These are phyloP conservation scores for Scenedesmus sp. DNA, from an alignment of 163 green algal species.

Conservation along the genomic window DNA sequence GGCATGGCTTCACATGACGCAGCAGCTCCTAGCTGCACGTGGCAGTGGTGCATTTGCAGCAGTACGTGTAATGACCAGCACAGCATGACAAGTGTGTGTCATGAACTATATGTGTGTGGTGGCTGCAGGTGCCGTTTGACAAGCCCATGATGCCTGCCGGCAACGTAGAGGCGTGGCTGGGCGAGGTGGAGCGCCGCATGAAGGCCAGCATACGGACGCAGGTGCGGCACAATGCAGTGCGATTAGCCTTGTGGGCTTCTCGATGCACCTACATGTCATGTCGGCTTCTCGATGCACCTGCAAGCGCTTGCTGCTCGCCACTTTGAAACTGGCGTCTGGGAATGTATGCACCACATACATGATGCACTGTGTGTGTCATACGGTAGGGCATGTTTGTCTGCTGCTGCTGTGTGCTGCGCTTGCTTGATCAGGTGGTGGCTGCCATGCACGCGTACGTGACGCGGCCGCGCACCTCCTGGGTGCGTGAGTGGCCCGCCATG, in stretches of 20 bases:
- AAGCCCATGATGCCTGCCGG: constrained; percentile 81
- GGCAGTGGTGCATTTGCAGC: no score
- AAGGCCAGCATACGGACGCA: constrained; percentile 69
- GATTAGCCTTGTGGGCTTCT: neutral
- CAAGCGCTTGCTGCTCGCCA: neutral
- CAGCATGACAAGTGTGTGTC: neutral
- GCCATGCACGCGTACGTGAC: constrained; percentile 76
- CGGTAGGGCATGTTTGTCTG: neutral
- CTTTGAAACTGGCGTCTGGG: neutral
- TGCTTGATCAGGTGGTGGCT: constrained; percentile 66
- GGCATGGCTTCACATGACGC: no score
- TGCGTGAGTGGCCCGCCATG: constrained; percentile 85
- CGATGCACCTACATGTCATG: neutral
- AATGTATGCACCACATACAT: neutral
- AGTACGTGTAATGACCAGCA: neutral
- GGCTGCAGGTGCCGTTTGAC: constrained; percentile 73
- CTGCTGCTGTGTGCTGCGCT: neutral
- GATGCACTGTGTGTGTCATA: neutral
- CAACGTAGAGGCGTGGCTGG: constrained; percentile 88
- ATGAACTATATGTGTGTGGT: neutral
- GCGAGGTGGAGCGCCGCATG: constrained; percentile 84
- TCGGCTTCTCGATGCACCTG: neutral
- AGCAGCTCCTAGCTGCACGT: no score
- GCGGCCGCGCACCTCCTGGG: constrained; percentile 66
- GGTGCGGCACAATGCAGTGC: constrained; percentile 56